Conservation (phyloP, 257 asterid genomes). For the Plectranthus barbatus region DNA sequence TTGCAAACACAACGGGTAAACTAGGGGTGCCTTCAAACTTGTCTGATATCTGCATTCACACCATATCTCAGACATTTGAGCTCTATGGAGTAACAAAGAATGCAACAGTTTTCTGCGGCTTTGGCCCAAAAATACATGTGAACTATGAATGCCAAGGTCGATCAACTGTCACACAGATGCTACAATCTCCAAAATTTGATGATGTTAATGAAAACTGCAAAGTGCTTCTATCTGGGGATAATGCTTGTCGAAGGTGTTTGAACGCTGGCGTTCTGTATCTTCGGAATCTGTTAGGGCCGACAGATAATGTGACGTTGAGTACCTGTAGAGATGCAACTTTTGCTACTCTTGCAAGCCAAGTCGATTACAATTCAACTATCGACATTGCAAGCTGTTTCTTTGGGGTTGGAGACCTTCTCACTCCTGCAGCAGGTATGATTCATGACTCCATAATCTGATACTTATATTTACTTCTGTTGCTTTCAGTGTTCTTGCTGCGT, state of each 20-base stretch:
- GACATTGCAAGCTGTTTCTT: constrained; percentile 80
- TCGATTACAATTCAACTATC: constrained; percentile 47
- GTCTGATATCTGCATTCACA: constrained; percentile 53
- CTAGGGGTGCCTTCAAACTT: constrained; percentile 54
- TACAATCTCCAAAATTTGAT: constrained; percentile 52
- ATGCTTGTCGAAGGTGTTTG: constrained; percentile 70
- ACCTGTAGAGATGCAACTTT: constrained; percentile 93
- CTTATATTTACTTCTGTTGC: not conserved
- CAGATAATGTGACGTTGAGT: constrained; percentile 69
- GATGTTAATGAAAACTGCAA: constrained; percentile 56
- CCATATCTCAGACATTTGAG: constrained; percentile 53
- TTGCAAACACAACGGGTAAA: constrained; percentile 57
- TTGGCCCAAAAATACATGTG: constrained; percentile 79
- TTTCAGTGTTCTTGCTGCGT: not conserved
- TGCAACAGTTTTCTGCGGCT: constrained; percentile 61
- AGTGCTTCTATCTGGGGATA: constrained; percentile 38
- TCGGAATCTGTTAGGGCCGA: constrained; percentile 64
- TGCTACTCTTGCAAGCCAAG: constrained; percentile 74
- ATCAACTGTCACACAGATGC: constrained; percentile 67
- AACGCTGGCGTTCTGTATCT: constrained; percentile 71
- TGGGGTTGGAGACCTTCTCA: constrained; percentile 59
- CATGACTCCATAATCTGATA: not conserved
- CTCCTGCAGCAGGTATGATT: constrained; percentile 50
- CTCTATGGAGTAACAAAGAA: constrained; percentile 66
- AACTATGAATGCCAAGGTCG: constrained; percentile 79